These are phyloP conservation scores for Penicillium sp. DNA, from an alignment of 2,329 filamentous ascomycete species.

Conservation along the genomic window DNA sequence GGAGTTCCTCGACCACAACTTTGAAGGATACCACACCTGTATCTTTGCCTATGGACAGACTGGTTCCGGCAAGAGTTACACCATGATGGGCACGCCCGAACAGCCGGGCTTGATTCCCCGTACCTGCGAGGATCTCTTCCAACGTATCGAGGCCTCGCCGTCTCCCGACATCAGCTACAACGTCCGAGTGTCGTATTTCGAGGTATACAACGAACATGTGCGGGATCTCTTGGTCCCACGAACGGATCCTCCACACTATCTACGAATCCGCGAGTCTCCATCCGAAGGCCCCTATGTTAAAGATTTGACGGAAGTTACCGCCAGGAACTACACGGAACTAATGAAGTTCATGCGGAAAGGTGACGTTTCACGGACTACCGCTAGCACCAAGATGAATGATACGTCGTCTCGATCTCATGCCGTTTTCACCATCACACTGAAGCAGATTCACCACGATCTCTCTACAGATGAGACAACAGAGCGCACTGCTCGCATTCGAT, in stretches of 20 bases:
- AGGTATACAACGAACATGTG: slow-evolving; percentile 99
- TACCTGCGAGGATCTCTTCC: slow-evolving; percentile 92
- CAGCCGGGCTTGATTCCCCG: slow-evolving; percentile 88
- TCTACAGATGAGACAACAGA: slow-evolving; percentile 98
- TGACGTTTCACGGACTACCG: slow-evolving; percentile 79
- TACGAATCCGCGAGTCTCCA: slow-evolving; percentile 94
- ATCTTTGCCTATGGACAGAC: slow-evolving; percentile 99
- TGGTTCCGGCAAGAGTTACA: slow-evolving; percentile 95
- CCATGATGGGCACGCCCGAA: slow-evolving; percentile 86
- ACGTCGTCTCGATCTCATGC: slow-evolving; percentile 94
- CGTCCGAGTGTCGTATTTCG: slow-evolving; percentile 96
- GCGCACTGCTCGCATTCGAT: slow-evolving; percentile 82
- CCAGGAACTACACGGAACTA: slow-evolving; percentile 81
- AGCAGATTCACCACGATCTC: slow-evolving; percentile 96
- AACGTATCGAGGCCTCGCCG: slow-evolving; percentile 80
- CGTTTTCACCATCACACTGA: slow-evolving; percentile 96
- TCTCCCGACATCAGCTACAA: slow-evolving; percentile 93
- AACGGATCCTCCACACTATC: slow-evolving; percentile 77
- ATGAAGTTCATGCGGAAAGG: slow-evolving; percentile 86
- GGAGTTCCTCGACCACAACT: slow-evolving; percentile 98
- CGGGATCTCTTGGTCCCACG: slow-evolving; percentile 83
- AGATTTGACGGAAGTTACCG: slow-evolving; percentile 87
- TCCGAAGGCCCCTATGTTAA: slow-evolving; percentile 96
- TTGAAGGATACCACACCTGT: slow-evolving; percentile 97
- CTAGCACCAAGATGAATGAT: slow-evolving; percentile 99